These are phyloP conservation scores for Pouteria campechiana DNA, from an alignment of 179 eudicot species.

Conservation along the genomic window DNA sequence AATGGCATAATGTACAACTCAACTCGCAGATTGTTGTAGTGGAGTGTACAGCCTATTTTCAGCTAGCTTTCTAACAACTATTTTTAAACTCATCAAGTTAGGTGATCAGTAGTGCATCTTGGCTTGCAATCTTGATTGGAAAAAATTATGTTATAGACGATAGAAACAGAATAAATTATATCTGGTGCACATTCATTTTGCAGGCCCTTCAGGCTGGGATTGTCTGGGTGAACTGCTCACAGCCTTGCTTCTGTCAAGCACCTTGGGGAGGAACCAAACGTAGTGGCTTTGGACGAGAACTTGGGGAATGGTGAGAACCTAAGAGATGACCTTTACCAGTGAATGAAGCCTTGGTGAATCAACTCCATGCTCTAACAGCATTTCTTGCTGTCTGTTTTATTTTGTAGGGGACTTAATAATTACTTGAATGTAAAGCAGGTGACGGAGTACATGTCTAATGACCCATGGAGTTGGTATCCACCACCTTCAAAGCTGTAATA, in stretches of 20 bases:
- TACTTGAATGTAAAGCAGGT: slow-evolving; percentile 91
- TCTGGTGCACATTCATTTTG: not conserved
- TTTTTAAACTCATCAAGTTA: too few relatives aligned
- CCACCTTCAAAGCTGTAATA: slow-evolving; percentile 81
- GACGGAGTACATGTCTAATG: slow-evolving; percentile 62
- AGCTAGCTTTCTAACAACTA: too few relatives aligned
- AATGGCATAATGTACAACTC: too few relatives aligned
- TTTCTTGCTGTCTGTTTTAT: not conserved
- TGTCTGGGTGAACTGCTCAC: slow-evolving; percentile 98
- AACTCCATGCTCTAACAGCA: not conserved
- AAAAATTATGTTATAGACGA: too few relatives aligned
- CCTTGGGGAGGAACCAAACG: slow-evolving; percentile 99
- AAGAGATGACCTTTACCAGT: not conserved
- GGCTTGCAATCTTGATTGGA: too few relatives aligned
- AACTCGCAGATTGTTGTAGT: too few relatives aligned
- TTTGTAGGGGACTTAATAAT: slow-evolving; percentile 93
- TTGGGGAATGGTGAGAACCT: slow-evolving; percentile 64
- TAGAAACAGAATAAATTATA: too few relatives aligned
- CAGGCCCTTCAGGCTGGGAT: slow-evolving; percentile 72
- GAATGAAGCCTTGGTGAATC: not conserved
- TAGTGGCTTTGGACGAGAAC: slow-evolving; percentile 98
- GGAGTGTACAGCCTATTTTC: too few relatives aligned
- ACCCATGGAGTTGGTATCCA: slow-evolving; percentile 94
- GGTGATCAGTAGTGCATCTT: too few relatives aligned
- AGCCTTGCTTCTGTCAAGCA: slow-evolving; percentile 97